These are phyloP conservation scores for Rhodotorula sp. DNA, from an alignment of 1,284 basidiomycete genomes.

Conservation along the genomic window DNA sequence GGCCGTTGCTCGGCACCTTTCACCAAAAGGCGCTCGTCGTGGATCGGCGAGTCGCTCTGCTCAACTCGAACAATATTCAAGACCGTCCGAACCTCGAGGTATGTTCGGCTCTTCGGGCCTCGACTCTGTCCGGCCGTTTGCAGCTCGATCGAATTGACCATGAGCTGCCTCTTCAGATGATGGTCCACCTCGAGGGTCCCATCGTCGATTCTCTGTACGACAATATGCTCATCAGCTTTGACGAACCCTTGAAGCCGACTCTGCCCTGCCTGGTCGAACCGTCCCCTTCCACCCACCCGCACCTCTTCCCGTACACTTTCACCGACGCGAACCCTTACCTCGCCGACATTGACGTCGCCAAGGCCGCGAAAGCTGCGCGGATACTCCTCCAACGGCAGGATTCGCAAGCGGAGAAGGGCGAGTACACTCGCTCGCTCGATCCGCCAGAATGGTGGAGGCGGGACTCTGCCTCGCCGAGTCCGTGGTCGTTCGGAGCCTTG, in stretches of 20 bases:
- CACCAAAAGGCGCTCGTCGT: slow-evolving; percentile 68
- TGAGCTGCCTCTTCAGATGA: slow-evolving; percentile 56
- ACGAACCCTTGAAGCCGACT: slow-evolving; percentile 41
- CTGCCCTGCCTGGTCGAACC: slow-evolving; percentile 58
- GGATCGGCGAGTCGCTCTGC: slow-evolving; percentile 67
- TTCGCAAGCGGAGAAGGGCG: slow-evolving; percentile 46
- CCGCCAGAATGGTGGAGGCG: slow-evolving; percentile 35
- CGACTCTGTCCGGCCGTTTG: neutral
- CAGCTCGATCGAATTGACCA: neutral
- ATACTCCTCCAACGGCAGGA: slow-evolving; percentile 51
- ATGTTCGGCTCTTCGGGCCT: slow-evolving; percentile 26
- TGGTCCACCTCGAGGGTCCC: slow-evolving; percentile 65
- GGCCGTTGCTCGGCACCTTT: slow-evolving; percentile 66
- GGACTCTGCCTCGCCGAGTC: slow-evolving; percentile 5
- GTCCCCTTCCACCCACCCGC: slow-evolving; percentile 42
- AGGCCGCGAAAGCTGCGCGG: slow-evolving; percentile 55
- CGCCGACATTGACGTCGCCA: slow-evolving; percentile 54
- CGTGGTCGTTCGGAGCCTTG: slow-evolving; percentile 4
- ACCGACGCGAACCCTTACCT: slow-evolving; percentile 47
- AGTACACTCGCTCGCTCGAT: slow-evolving; percentile 13
- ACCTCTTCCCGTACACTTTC: slow-evolving; percentile 45
- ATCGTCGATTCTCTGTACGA: slow-evolving; percentile 73
- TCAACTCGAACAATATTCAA: slow-evolving; percentile 73
- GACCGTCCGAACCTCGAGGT: slow-evolving; percentile 52
- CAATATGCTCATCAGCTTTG: slow-evolving; percentile 59